Percentiles rank a stretch among this genome's conserved stretches.
Conservation (phyloP, 169 alveolate genomes). For the Plasmodium fragile region DNA sequence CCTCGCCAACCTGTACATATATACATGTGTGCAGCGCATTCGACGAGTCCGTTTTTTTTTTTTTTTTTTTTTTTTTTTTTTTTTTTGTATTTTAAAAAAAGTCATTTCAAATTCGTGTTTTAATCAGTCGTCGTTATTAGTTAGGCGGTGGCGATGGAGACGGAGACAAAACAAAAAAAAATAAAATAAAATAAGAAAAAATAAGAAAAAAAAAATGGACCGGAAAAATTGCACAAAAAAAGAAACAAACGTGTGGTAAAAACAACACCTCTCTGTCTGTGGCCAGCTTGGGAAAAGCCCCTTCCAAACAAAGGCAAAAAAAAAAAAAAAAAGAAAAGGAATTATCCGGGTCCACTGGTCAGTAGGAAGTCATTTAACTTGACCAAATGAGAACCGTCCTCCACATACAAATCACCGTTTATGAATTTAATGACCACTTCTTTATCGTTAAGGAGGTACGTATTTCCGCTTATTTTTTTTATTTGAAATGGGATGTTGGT, state of each 20-base stretch:
- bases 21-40: not conserved
- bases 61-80: not conserved
- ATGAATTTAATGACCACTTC: slow-evolving; percentile 38
- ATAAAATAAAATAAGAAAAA: not conserved
- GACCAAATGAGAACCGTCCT: slow-evolving; percentile 14
- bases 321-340: not conserved
- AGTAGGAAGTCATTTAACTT: slow-evolving; percentile 39
- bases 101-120: not conserved
- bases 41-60: not conserved
- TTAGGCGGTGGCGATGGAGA: not conserved
- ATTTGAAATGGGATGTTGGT: slow-evolving; percentile 19
- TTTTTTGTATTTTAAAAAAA: slow-evolving; percentile 13
- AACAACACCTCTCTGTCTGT: too few species aligned
- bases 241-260: not conserved
- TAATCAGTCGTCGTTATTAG: not conserved
- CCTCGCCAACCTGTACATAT: not conserved
- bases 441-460: slow-evolving; percentile 41
- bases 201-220: not conserved
- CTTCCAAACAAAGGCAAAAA: not conserved
- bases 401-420: slow-evolving; percentile 62
- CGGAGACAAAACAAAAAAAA: not conserved
- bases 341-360: not conserved
- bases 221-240: not conserved
- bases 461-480: slow-evolving; percentile 18
- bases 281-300: not conserved